Percentiles rank a stretch among this genome's conserved stretches.
phyloP scores from a whole-genome alignment of 441 rosid species.

The Populus tomentosa region DNA sequence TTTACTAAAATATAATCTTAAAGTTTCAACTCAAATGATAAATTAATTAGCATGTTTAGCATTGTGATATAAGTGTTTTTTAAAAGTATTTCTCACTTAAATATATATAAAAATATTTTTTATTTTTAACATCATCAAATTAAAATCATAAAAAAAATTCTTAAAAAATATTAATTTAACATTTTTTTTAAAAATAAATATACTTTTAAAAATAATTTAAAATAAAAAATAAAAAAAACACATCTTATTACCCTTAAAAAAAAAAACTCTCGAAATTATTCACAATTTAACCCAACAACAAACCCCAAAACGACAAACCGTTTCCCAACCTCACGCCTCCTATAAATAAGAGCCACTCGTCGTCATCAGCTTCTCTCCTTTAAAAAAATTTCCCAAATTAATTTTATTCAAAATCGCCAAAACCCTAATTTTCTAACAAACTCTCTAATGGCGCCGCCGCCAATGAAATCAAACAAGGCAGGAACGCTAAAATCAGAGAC shows the following conservation, averaged over 20 bases:
- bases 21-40: not conserved
- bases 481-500: slow-evolving; percentile 15
- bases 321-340: not conserved
- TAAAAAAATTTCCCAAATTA: not conserved
- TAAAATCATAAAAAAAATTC: no score
- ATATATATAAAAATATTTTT: no score
- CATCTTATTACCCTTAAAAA: not conserved
- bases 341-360: not conserved
- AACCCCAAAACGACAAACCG: not conserved
- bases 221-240: no score
- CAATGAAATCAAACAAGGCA: slow-evolving; percentile 30
- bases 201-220: no score
- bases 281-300: not conserved
- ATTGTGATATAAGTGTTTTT: no score
- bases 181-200: no score
- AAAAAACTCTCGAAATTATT: no score
- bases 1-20: not conserved
- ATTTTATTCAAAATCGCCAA: not conserved
- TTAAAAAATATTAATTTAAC: no score
- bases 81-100: no score
- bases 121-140: no score
- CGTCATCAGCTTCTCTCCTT: not conserved
- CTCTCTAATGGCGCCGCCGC: slow-evolving; percentile 28
- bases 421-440: slow-evolving; percentile 8
- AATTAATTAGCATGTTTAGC: not conserved